Base-by-base conservation (phyloP, 176 grass and related monocot species). In the Zoysia japonica region DNA sequence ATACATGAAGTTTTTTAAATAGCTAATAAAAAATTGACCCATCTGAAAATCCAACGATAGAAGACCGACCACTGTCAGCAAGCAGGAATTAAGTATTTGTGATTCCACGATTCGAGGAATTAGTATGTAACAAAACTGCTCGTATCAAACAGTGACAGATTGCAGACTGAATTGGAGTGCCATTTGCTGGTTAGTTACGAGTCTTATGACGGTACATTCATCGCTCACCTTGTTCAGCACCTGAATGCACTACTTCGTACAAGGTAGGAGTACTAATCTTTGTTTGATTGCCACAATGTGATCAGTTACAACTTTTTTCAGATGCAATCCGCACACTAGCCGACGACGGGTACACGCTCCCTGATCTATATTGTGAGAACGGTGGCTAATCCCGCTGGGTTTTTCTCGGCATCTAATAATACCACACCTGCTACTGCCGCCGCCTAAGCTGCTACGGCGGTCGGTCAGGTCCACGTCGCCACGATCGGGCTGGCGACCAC, bases 401-500 rank as follows among this genome's bases (percentile, higher is more conserved):
- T 28, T 28, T 3, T 59, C 16, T 76, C 28, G 8, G 46, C 10
- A 71, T 52, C 7, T 28, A 28, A 65, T 43, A 49, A 9, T 35
- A 51, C 28, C 28, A 28, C 36, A 47, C 47, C 5, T 17, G 13
- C 7, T 28, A 28, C 28, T 11, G 42, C 11, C 59, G 7, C 11
- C 56, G 51, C 42, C 3, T 14, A 55, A 55, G 14, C 52, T 55
- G 52, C 52, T 55, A 55, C 52, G 1, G 43, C 51, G 35, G 74
- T 52, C 48, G 67, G 39, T 67, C 76, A 96, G 81, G 71, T 84
- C 96, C 92, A 99, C 5, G 90, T 82, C 76, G 87, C 70, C 44
- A 66, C 86, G 77, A 99, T 87, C 5, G 96, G 90, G 90, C 96
- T 95, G 78, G 88, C 79, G 44, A 99, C 96, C 36, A 89, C 82